Base-by-base conservation (phyloP, 495 filamentous ascomycete genomes). In the Lophiostoma macrostomum region DNA sequence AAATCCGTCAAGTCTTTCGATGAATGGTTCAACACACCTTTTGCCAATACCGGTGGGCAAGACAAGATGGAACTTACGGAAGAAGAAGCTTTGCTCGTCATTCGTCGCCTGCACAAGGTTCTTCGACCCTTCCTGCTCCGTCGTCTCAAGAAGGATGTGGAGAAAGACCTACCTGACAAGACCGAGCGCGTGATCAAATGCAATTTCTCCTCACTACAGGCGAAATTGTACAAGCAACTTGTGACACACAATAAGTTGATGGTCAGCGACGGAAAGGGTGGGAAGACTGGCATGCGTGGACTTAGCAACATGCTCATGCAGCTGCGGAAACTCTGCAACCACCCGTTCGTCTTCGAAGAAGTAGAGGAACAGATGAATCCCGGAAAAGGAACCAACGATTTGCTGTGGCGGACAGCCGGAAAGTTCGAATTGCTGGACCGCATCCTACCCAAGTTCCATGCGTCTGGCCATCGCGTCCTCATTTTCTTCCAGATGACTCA, bases 401-500 rank as follows among this genome's bases (percentile, higher is more conserved):
- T 95, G 22, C 73, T 98, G 11, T 98, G 93, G 93, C 84, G 93
- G 67, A 95, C 94, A 5, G 83, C 91, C 28, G 93, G 93, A 66
- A 98, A 98, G 69, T 98, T 98, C 63, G 93, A 98, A 72, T 76
- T 98, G 10, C 77, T 98, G 13, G 94, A 98, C 69, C 77, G 93
- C 25, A 77, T 98, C 43, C 69, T 98, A 34, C 93, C 93, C 8
- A 98, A 98, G 68, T 96, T 97, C 73, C 81, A 85, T 55, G 79
- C 75, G 0, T 87, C 89, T 3, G 86, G 87, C 29, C 93, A 98
- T 79, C 85, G 94, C 61, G 90, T 96, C 41, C 69, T 98, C 65
- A 97, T 98, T 85, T 98, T 98, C 80, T 98, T 98, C 80, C 93
- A 98, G 70, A 98, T 98, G 93, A 98, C 93, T 1, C 89, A 95